Base-by-base conservation (phyloP, 2,329 filamentous ascomycete species). In the Penicillium capsulatum region DNA sequence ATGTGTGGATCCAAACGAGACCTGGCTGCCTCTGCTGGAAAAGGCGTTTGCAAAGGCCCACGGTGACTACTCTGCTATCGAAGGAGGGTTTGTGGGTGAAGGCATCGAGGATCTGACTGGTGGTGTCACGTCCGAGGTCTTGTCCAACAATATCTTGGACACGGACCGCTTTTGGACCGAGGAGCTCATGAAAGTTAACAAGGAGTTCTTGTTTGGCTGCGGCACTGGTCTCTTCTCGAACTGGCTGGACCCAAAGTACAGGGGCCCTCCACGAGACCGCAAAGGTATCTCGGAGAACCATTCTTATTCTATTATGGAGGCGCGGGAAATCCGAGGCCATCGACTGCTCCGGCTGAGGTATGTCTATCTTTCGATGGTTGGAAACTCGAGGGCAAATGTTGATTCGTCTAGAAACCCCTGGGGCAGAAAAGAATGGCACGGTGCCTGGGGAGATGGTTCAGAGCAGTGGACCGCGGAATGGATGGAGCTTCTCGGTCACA, bases 41-140 rank as follows among this genome's bases (percentile, higher is more conserved):
- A 91, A 91, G 63, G 86, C 86, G 1, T 91, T 86, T 58, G 86
- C 86, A 14, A 92, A 92, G 62, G 84, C 84, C 0, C 86, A 92
- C 53, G 86, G 85, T 2, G 85, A 92, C 57, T 94, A 84, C 51
- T 77, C 74, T 13, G 76, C 83, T 1, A 85, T 94, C 22, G 76
- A 84, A 28, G 84, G 85, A 5, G 86, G 86, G 0, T 87, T 81
- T 58, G 81, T 83, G 13, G 83, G 73, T 7, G 77, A 80, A 51
- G 76, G 72, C 1, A 73, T 79, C 38, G 77, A 80, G 53, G 76
- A 80, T 47, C 58, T 79, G 17, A 79, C 76, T 2, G 71, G 71
- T n/a, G 70, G 70, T 3, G 70, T 72, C 5, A 72, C 69, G 0
- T 69, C 68, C 0, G 69, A 72, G 45, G 53, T 73, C 3, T 57